Conservation (phyloP, 352 stramenopile genomes). For the Phytopythium helicoides region DNA sequence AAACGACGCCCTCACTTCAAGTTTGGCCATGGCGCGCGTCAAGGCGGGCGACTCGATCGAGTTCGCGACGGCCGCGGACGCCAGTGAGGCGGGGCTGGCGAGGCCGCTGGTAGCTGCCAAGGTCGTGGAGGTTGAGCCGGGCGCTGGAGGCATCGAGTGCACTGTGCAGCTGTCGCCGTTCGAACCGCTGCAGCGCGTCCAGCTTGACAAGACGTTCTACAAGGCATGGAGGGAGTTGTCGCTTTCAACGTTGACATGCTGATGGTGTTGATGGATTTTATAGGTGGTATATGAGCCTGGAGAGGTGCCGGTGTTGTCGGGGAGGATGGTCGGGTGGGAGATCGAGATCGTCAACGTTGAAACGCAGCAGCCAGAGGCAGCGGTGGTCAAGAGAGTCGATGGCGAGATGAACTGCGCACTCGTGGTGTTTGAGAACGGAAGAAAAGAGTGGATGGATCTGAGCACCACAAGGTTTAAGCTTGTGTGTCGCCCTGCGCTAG, state of each 20-base stretch:
- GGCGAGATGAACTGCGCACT: constrained; percentile 53
- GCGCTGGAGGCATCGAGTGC: constrained; percentile 21
- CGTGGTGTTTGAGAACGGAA: constrained; percentile 35
- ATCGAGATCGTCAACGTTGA: constrained; percentile 33
- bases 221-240: constrained; percentile 25
- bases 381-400: constrained; percentile 49
- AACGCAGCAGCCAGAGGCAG: constrained; percentile 15
- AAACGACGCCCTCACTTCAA: neutral
- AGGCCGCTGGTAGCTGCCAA: constrained; percentile 14
- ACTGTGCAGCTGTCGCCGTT: constrained; percentile 39
- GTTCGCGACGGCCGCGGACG: no score
- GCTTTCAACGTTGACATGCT: neutral
- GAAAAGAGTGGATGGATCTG: constrained; percentile 57
- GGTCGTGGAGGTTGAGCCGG: constrained; percentile 38
- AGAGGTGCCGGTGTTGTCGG: constrained; percentile 26
- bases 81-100: neutral
- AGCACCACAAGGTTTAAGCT: constrained; percentile 44
- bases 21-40: constrained; percentile 12
- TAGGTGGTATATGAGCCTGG: constrained; percentile 44
- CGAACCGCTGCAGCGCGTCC: constrained; percentile 33
- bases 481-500: constrained; percentile 5
- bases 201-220: constrained; percentile 22
- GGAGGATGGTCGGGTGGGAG: constrained; percentile 40
- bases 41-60: constrained; percentile 51
- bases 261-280: neutral